Evolutionary conservation across 2,329 filamentous ascomycete genomes (phyloP), one percentile per base, ranked within the genome.

Genomic region (Pezicula rhizophila): DNA sequence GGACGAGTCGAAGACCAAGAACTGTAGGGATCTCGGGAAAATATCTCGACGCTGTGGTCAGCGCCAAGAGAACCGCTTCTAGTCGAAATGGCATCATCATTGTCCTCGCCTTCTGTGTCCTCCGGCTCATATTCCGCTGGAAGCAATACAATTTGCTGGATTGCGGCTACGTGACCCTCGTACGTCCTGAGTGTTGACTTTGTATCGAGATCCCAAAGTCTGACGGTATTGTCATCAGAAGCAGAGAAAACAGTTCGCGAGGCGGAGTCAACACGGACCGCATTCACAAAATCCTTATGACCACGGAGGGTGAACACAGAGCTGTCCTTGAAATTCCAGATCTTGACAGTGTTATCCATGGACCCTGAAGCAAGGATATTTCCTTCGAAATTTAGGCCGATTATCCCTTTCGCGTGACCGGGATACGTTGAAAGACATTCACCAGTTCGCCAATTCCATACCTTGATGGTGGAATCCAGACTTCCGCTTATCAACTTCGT

Each of bases 361-460:
- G 90, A 96, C 1, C 89, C 93, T 1, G 90, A 95, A 0, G 89
- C 92, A 15, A 97, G 76, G 42, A 90, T 83, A 48, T 87, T 87
- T 17, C 81, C 84, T 52, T 91, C 89, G 65, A 95, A 95, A 68
- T 97, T 87, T 8, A 97, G 78, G 18, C 85, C 85, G 54, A 97
- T 85, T 23, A 99, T 87, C 11, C 91, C 91, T 33, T 84, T 84
- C 15, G 76, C 80, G 63, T 97, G 93, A 18, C 85, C 86, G 11
- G 79, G 77, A 47, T 95, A 83, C 0, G 86, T 95, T 43, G 85
- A 87, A 49, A 96, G 77, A 59, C 89, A 90, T 59, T 89, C 81
- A 42, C 93, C 93, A 0, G 89, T 96, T 53, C 87, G 81, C 90
- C 91, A 96, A 64, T 99, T 95, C 93, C 93, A 99, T 31, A 99